A percentile compares a stretch with the other conserved stretches of the same genome.
Conservation (phyloP, 1,284 basidiomycete genomes). For the Irpex sp. region DNA sequence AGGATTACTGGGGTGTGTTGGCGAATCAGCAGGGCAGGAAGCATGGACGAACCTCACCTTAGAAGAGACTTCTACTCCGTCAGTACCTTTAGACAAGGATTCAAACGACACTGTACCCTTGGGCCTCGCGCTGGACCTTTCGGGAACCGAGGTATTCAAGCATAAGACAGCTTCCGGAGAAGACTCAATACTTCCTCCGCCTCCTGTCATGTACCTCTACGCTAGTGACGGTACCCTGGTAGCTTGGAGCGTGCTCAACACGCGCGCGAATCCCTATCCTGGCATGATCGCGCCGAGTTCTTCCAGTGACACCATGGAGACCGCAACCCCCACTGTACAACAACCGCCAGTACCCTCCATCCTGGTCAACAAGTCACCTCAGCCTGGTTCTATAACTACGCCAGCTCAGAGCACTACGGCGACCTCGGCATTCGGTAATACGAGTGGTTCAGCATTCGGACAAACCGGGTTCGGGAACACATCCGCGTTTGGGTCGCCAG, state of each 20-base stretch:
- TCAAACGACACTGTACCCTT: conserved; percentile 72
- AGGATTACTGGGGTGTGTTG: conserved; percentile 58
- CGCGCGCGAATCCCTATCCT: conserved; percentile 45
- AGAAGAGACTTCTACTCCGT: conserved; percentile 69
- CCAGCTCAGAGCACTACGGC: background rate
- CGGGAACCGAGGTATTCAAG: conserved; percentile 41
- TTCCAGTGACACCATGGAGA: conserved; percentile 13
- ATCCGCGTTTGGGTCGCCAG: background rate
- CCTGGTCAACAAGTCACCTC: background rate
- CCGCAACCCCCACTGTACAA: conserved; percentile 21
- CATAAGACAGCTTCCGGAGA: conserved; percentile 44
- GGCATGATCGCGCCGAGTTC: conserved; percentile 41
- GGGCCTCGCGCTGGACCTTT: conserved; percentile 68
- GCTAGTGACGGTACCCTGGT: conserved; percentile 78
- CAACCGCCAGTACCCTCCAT: conserved; percentile 5
- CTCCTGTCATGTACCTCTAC: conserved; percentile 74
- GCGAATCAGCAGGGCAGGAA: conserved; percentile 33
- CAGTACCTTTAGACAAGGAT: conserved; percentile 68
- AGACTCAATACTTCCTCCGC: conserved; percentile 43
- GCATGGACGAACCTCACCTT: conserved; percentile 70
- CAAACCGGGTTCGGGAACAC: conserved; percentile 16
- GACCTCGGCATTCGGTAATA: conserved; percentile 12
- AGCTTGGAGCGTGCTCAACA: conserved; percentile 72
- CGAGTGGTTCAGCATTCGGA: conserved; percentile 8
- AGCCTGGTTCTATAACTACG: conserved; percentile 1